Base-by-base conservation (phyloP, 2,329 filamentous ascomycete genomes). In the Mycogone perniciosa region DNA sequence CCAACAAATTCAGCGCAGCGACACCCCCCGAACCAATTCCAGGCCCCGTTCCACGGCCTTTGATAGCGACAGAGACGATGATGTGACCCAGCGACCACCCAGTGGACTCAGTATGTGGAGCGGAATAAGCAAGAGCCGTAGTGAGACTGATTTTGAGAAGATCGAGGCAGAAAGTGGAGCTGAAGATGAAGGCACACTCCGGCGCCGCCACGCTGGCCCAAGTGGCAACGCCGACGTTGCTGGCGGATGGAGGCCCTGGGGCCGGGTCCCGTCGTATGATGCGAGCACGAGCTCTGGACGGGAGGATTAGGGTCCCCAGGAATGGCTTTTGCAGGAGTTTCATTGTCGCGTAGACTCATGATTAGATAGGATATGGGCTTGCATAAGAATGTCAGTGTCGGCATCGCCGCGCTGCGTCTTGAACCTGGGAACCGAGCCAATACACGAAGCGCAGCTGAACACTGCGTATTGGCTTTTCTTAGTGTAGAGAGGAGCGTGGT, bases 71-170 rank as follows among this genome's bases (percentile, higher is more conserved):
- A 57, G 58, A 26, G 69, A 64, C 11, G 64, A 68, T 3, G 64
- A 65, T 11, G 59, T 62, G 20, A 61, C 66, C 3, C 67, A 74
- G 54, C 69, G 76, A 46, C 72, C 70, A 31, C 66, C 72, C 53
- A 73, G 73, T 65, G 73, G 76, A n/a, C 66, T 74, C 43, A 76
- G 74, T 57, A 66, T 67, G 46, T 68, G 68, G 60, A 79, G 76
- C 54, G 81, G 74, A 3, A 70, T 95, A 60, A 85, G 81, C 60
- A 92, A 92, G 71, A 92, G 88, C 63, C 83, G 84, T 56, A 95
- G 88, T 66, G 90, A 96, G 64, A 81, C 80, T 20, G 92, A 95
- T 60, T 96, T 96, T 63, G 90, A 95, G 63, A 88, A 89, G 65
- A 88, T 95, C 58, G 87, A 93, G 55, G 82, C 84, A 33, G 86